Base-by-base conservation (phyloP, 371 early-diverging fungal species). In the Mortierella sp. region DNA sequence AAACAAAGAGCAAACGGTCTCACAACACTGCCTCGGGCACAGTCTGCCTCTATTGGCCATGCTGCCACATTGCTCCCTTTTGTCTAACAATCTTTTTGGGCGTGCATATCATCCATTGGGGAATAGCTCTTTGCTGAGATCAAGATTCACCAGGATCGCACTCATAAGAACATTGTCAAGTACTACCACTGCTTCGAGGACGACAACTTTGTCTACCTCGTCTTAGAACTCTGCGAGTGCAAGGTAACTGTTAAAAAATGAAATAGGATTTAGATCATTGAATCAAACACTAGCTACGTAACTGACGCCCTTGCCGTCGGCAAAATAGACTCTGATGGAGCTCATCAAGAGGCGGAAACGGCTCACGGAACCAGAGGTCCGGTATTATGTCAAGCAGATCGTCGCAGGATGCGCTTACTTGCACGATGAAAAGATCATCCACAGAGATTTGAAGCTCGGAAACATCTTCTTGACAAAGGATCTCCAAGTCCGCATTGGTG, bases 401-500 rank as follows among this genome's bases (percentile, higher is more conserved):
- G 89, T 98, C 5, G 91, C 91, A 43, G 98, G 96, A 16, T 93
- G 98, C 6, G 87, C 91, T 11, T 98, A 98, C 79, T 91, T 99
- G 91, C 99, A 99, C 79, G 85, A 92, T 0, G 89, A 94, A 8
- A 89, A 92, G 34, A 92, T 98, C 26, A 97, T 99, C 19, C 99
- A 99, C 83, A 91, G 99, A 51, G 99, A 99, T 88, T 90, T 99
- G 78, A 99, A 99, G 89, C 94, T 99, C 34, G 97, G 98, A 73
- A 99, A 99, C 86, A 83, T 99, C 61, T 96, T 99, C 80, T 81
- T 99, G 54, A 94, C 96, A 73, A 82, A 90, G 28, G 91, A 96
- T 76, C 93, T 97, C 92, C 91, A 96, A 74, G 90, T 98, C 74
- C 98, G 98, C 88, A 92, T 99, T 50, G 99, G 98, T 0, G 99